Evolutionary conservation across 257 asterid genomes (phyloP).

Genomic region (Vinca minor): DNA sequence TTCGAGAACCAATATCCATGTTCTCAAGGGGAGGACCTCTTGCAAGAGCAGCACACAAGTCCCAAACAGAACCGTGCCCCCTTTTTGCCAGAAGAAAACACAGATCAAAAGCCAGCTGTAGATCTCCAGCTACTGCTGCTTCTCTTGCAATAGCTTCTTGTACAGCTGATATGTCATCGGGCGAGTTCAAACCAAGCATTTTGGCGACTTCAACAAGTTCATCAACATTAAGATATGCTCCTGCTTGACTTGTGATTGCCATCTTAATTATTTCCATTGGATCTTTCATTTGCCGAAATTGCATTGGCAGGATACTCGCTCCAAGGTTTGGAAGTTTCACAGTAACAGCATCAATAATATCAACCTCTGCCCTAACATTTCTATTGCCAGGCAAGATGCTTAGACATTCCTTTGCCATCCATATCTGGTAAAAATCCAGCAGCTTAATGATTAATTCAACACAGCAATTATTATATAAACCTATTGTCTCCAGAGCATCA

Average conservation of each 20-base stretch:
- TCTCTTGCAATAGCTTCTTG: constrained; percentile 99
- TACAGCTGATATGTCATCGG: constrained; percentile 74
- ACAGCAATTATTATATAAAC: no score
- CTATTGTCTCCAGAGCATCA: background rate
- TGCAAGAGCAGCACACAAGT: constrained; percentile 95
- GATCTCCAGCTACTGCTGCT: constrained; percentile 95
- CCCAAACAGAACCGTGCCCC: constrained; percentile 97
- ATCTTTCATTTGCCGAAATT: constrained; percentile 90
- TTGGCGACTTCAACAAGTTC: constrained; percentile 87
- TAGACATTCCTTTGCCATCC: constrained; percentile 99
- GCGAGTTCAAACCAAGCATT: constrained; percentile 87
- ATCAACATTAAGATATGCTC: constrained; percentile 88
- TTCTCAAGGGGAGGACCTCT: constrained; percentile 87
- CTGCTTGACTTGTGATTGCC: constrained; percentile 76
- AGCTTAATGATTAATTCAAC: no score
- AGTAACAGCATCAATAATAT: constrained; percentile 79
- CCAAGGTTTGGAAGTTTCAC: constrained; percentile 93
- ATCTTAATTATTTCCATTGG: constrained; percentile 85
- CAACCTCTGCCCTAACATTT: constrained; percentile 78
- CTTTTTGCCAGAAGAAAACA: constrained; percentile 82
- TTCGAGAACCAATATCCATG: constrained; percentile 72
- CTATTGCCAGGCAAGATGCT: constrained; percentile 79
- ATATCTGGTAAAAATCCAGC: constrained; percentile 44
- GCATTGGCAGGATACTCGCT: constrained; percentile 87
- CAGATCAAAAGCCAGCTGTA: constrained; percentile 93